Percentiles rank a stretch among this genome's conserved stretches.
Conservation (phyloP, 2,329 filamentous ascomycete species). For the Chaetomium olivaceum region DNA sequence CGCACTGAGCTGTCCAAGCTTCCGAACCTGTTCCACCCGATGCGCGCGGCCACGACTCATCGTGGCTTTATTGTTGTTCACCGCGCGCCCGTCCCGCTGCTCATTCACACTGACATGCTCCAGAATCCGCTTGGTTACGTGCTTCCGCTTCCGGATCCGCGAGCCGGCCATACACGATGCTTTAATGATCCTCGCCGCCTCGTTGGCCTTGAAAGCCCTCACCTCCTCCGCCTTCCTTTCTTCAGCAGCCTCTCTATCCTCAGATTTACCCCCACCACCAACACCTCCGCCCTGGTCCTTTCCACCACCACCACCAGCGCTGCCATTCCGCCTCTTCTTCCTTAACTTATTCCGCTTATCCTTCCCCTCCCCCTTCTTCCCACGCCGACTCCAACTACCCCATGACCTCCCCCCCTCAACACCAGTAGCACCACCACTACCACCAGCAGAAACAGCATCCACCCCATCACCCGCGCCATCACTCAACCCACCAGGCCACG, state of each 20-base stretch:
- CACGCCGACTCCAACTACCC: too few relatives aligned
- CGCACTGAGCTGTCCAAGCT: not conserved
- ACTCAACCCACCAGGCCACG: not conserved
- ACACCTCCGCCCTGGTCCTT: not conserved
- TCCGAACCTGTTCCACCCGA: not conserved
- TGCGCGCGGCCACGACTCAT: not conserved
- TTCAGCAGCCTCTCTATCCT: not conserved
- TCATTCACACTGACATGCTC: not conserved
- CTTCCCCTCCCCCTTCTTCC: not conserved
- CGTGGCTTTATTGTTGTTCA: too few relatives aligned
- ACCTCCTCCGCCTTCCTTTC: not conserved
- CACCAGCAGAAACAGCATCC: not conserved
- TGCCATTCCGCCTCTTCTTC: not conserved
- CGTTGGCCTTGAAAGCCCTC: not conserved
- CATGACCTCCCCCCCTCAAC: not conserved
- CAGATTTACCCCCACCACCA: not conserved
- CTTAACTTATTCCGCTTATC: not conserved
- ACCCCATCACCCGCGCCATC: too few relatives aligned
- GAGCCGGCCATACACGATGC: slow-evolving; percentile 4
- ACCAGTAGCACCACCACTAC: too few relatives aligned
- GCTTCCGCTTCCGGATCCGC: not conserved
- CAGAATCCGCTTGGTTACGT: not conserved
- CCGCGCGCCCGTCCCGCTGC: not conserved
- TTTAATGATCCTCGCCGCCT: slow-evolving; percentile 10
- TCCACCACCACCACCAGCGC: not conserved